Percentiles rank a stretch among this genome's conserved stretches.
These are phyloP conservation scores for Xylona heveae DNA, from an alignment of 495 filamentous ascomycete species.

Conservation along the genomic window DNA sequence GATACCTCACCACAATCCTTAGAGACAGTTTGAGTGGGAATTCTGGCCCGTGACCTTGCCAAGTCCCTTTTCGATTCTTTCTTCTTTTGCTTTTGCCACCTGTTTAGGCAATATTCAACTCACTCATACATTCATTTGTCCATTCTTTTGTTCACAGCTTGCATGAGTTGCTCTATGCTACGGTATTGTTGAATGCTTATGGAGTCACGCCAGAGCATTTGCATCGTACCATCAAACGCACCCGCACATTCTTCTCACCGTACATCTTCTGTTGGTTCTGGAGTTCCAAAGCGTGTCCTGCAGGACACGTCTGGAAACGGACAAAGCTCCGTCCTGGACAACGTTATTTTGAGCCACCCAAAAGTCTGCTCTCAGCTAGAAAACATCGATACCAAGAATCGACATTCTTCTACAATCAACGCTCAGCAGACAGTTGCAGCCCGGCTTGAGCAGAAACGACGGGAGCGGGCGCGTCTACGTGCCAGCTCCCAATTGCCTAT, in stretches of 20 bases:
- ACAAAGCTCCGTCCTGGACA: slow-evolving; percentile 16
- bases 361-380: slow-evolving; percentile 12
- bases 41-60: too few relatives aligned
- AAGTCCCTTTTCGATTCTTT: background rate
- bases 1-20: slow-evolving; percentile 23
- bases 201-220: background rate
- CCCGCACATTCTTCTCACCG: slow-evolving; percentile 9
- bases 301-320: slow-evolving; percentile 28
- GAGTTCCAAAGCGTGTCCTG: slow-evolving; percentile 21
- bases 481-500: slow-evolving; percentile 3
- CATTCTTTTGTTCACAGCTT: slow-evolving; percentile 4
- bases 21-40: too few relatives aligned
- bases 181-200: background rate
- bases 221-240: background rate
- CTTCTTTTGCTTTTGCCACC: slow-evolving; percentile 1
- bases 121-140: slow-evolving; percentile 1
- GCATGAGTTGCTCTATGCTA: background rate
- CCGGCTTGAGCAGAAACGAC: slow-evolving; percentile 1
- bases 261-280: slow-evolving; percentile 19
- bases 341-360: slow-evolving; percentile 1
- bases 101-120: too few relatives aligned
- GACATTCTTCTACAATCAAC: background rate
- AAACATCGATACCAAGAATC: too few relatives aligned
- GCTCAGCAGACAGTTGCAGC: slow-evolving; percentile 2
- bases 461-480: background rate